These are phyloP conservation scores for Aspergillus carlsbadensis DNA, from an alignment of 495 filamentous ascomycete genomes.

Conservation along the genomic window DNA sequence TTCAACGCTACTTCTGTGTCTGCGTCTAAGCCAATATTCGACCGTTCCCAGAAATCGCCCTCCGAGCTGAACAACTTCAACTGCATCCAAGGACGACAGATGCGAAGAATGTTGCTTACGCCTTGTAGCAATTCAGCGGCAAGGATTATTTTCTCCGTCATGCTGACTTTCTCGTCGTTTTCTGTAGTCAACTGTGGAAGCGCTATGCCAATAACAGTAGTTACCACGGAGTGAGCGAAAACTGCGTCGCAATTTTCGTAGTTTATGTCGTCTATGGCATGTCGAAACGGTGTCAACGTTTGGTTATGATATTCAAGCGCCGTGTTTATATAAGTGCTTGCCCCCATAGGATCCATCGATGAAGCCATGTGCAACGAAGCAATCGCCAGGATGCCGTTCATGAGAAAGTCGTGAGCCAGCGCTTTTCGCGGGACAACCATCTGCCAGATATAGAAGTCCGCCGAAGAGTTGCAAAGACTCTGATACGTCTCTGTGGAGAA, in stretches of 20 bases:
- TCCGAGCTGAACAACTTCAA: constrained; percentile 26
- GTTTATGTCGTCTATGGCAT: constrained; percentile 44
- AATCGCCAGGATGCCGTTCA: constrained; percentile 54
- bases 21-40: constrained; percentile 16
- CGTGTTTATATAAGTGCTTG: constrained; percentile 47
- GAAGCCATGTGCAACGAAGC: constrained; percentile 54
- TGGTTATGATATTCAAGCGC: constrained; percentile 51
- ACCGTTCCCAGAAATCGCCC: constrained; percentile 19
- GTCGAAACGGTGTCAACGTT: constrained; percentile 45
- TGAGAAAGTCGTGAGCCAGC: constrained; percentile 50
- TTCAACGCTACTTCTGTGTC: constrained; percentile 29
- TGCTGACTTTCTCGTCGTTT: constrained; percentile 27
- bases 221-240: constrained; percentile 52
- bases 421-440: constrained; percentile 47
- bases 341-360: constrained; percentile 29
- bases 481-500: constrained; percentile 41
- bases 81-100: constrained; percentile 34
- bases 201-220: constrained; percentile 47
- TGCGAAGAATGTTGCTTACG: constrained; percentile 33
- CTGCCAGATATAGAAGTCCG: constrained; percentile 35
- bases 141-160: constrained; percentile 38
- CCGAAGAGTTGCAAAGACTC: constrained; percentile 30
- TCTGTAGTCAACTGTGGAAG: constrained; percentile 41
- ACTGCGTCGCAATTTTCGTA: constrained; percentile 51
- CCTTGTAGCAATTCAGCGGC: constrained; percentile 40